These are phyloP conservation scores for Omphalotus olearius DNA, from an alignment of 1,284 basidiomycete genomes.

Conservation along the genomic window DNA sequence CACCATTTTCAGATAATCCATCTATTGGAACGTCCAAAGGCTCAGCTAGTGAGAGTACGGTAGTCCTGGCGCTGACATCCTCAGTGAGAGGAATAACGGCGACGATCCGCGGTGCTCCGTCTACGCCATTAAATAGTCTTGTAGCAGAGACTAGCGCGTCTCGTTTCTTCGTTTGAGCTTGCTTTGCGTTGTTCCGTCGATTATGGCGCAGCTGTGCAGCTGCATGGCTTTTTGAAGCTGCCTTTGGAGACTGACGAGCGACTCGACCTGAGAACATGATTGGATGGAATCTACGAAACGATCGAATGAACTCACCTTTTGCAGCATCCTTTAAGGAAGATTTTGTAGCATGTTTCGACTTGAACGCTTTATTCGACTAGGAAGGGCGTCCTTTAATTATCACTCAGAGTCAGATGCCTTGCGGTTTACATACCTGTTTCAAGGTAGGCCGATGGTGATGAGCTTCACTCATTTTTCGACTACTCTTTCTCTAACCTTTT, in stretches of 20 bases:
- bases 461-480: conserved; percentile 30
- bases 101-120: conserved; percentile 78
- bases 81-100: conserved; percentile 74
- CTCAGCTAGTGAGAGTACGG: conserved; percentile 59
- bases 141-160: conserved; percentile 65
- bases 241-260: conserved; percentile 50
- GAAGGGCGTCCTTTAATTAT: neutral
- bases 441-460: conserved; percentile 76
- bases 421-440: conserved; percentile 63
- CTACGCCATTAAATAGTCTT: conserved; percentile 71
- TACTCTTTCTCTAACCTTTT: too few species aligned
- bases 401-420: too few species aligned
- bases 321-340: conserved; percentile 75
- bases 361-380: conserved; percentile 86
- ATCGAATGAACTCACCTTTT: conserved; percentile 52
- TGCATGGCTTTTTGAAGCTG: conserved; percentile 32
- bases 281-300: neutral
- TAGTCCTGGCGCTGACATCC: conserved; percentile 55
- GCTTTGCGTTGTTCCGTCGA: conserved; percentile 77
- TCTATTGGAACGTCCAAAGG: conserved; percentile 57
- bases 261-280: conserved; percentile 43
- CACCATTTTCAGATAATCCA: conserved; percentile 47
- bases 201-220: conserved; percentile 63
- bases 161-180: conserved; percentile 70
- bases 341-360: conserved; percentile 86